Evolutionary conservation across 345 rosid genomes (phyloP), one percentile per base, ranked within the genome.

Genomic region (Salix udensis): DNA sequence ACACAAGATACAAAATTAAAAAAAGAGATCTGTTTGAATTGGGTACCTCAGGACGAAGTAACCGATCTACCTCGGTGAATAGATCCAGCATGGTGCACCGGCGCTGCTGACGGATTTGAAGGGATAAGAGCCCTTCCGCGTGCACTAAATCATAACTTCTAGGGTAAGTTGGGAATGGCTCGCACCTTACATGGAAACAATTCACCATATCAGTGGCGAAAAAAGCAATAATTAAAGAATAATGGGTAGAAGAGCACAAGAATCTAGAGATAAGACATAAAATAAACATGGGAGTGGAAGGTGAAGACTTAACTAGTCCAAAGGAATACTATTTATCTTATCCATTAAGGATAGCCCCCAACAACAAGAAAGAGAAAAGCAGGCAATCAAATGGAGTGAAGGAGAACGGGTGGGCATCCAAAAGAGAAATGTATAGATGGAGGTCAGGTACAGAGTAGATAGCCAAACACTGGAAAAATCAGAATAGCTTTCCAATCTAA

Each of bases 41-140:
- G 16, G 64, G 74, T 93, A 92, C 99, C 98, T 96, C 99, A 16
- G 99, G 99, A 66, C 97, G 99, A 87, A 96, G 97, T 73, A 96
- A 37, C 23, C 98, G 89, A 76, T 96, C 99, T 72, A 96, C 82
- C 88, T 96, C 99, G 14, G 82, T 81, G 84, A 96, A 91, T 7
- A 94, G 66, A 50, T 89, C 90, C 64, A 87, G 84, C 76, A 85
- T 40, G 21, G 88, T 73, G 84, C 99, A 96, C 75, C 84, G 48
- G 50, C 78, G 83, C 67, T 70, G 84, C 79, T 84, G 82, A 76
- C 74, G 82, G 19, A 84, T 52, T 83, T 86, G 91, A 60, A 91
- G 97, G 16, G 94, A 85, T 62, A 96, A 82, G 60, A 96, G 92
- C 72, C 91, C 93, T 64, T 88, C 90, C 1, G 96, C 98, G 62